Conservation (phyloP, 1,139 yeast genomes). For the Magnusiomyces tetraspermus region DNA sequence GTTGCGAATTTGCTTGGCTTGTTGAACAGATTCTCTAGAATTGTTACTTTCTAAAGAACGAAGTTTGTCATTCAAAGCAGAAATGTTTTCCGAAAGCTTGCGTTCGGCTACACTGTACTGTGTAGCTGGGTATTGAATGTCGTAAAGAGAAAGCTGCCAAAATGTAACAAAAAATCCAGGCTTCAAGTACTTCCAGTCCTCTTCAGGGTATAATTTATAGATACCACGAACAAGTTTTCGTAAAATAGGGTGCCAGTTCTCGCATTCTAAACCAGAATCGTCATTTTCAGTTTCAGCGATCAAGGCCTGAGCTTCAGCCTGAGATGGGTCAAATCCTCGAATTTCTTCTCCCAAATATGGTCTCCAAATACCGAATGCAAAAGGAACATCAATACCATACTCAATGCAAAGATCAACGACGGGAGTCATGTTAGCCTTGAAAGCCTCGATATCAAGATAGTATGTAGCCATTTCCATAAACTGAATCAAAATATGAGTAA, state of each 20-base stretch:
- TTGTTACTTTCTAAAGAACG: slow-evolving; percentile 13
- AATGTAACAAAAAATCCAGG: slow-evolving; percentile 48
- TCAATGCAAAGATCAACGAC: slow-evolving; percentile 40
- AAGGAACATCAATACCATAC: slow-evolving; percentile 48
- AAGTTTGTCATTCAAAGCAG: slow-evolving; percentile 12
- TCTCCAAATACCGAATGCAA: slow-evolving; percentile 82
- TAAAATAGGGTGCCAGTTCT: slow-evolving; percentile 25
- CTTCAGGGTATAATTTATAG: slow-evolving; percentile 20
- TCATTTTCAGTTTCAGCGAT: slow-evolving; percentile 9
- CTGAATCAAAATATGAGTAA: slow-evolving; percentile 54
- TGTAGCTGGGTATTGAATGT: slow-evolving; percentile 47
- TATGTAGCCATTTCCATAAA: slow-evolving; percentile 51
- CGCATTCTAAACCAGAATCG: slow-evolving; percentile 9
- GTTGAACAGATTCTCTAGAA: slow-evolving; percentile 12
- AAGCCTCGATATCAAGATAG: slow-evolving; percentile 36
- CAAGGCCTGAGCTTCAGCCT: slow-evolving; percentile 11
- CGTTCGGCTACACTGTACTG: slow-evolving; percentile 45
- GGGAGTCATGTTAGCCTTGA: slow-evolving; percentile 37
- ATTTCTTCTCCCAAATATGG: slow-evolving; percentile 33
- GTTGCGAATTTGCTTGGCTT: slow-evolving; percentile 14
- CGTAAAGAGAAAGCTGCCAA: slow-evolving; percentile 72
- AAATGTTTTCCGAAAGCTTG: slow-evolving; percentile 18
- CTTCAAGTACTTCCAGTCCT: slow-evolving; percentile 36
- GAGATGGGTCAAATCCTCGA: slow-evolving; percentile 20
- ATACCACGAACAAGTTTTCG: slow-evolving; percentile 21